Percentiles rank a stretch among this genome's conserved stretches.
Evolutionary conservation across 257 asterid genomes (phyloP).

Genomic region (Solanum bukasovii): DNA sequence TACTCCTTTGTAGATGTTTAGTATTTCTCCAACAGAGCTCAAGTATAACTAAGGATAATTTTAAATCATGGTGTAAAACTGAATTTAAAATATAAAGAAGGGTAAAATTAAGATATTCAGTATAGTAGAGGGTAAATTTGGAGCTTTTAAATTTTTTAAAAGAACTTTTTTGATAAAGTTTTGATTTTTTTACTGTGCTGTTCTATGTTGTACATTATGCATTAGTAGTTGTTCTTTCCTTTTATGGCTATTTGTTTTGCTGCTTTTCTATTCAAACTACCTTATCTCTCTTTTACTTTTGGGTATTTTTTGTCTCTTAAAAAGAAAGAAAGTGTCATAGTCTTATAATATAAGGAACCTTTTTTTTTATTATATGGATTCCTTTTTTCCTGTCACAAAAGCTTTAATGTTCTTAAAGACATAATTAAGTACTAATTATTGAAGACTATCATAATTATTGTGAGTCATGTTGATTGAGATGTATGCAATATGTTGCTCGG

Average conservation of each 20-base stretch:
- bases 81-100: neutral
- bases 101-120: neutral
- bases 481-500: neutral
- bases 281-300: neutral
- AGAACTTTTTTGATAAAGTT: neutral
- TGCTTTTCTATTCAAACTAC: neutral
- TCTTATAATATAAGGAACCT: neutral
- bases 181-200: neutral
- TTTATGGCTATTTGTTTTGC: neutral
- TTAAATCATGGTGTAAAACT: neutral
- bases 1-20: neutral
- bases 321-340: neutral
- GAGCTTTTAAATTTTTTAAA: neutral
- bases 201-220: neutral
- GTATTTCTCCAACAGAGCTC: neutral
- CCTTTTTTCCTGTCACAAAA: neutral
- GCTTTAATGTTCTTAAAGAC: neutral
- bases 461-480: neutral
- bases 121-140: neutral
- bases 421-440: neutral
- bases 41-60: neutral
- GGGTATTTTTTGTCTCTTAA: neutral
- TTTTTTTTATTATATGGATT: neutral
- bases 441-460: neutral
- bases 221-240: neutral